A percentile compares a stretch with the other conserved stretches of the same genome.
Conservation (phyloP, 352 stramenopile genomes). For the Lagenidium giganteum region DNA sequence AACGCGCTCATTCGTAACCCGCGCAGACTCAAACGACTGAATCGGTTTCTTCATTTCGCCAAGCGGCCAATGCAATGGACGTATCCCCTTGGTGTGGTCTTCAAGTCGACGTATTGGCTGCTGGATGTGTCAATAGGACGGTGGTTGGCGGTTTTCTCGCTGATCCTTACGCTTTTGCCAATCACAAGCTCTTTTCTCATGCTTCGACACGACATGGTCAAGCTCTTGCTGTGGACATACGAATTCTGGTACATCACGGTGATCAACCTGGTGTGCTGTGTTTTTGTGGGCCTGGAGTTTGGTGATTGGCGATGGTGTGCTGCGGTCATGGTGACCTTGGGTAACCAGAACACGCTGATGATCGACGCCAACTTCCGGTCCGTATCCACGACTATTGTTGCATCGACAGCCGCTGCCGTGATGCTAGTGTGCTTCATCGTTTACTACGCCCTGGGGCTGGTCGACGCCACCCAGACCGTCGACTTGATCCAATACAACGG, state of each 20-base stretch:
- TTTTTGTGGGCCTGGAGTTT: background rate
- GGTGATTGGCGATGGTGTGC: background rate
- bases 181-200: background rate
- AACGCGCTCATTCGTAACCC: background rate
- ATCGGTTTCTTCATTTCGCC: background rate
- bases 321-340: background rate
- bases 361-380: background rate
- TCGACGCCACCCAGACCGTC: background rate
- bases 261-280: background rate
- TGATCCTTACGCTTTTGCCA: background rate
- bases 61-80: background rate
- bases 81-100: background rate
- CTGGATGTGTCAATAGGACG: no score
- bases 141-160: background rate
- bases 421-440: background rate
- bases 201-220: background rate
- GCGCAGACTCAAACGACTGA: background rate
- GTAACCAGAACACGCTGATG: background rate
- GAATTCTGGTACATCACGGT: slow-evolving; percentile 6
- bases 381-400: background rate
- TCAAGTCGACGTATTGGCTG: no score
- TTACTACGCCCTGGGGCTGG: background rate
- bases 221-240: background rate
- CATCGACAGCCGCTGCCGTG: background rate
- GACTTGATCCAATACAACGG: background rate